phyloP scores from a whole-genome alignment of 2,329 filamentous ascomycete species.

The Sporothrix humicola region DNA sequence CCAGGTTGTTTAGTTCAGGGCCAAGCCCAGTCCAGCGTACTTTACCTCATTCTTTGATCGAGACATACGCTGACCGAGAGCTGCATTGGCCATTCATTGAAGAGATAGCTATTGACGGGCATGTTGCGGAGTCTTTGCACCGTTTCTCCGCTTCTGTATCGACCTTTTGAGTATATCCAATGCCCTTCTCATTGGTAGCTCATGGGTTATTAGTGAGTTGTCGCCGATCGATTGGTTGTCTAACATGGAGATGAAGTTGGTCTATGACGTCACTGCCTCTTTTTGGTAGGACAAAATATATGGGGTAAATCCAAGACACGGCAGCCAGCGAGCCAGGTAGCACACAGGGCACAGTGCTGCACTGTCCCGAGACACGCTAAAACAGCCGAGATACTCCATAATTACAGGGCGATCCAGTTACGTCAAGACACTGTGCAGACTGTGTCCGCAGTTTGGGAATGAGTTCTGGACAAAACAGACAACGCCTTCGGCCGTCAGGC shows the following conservation, averaged over 20 bases:
- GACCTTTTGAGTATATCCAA: not conserved
- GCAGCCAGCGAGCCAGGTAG: not conserved
- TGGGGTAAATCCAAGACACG: not conserved
- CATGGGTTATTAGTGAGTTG: constrained; percentile 33
- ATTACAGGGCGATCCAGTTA: not conserved
- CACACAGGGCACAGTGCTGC: not conserved
- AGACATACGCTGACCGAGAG: not conserved
- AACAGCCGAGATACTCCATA: not conserved
- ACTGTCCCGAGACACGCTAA: not conserved
- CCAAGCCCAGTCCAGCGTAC: not conserved
- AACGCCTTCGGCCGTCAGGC: too few species aligned
- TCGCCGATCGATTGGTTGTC: constrained; percentile 42
- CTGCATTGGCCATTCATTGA: not conserved
- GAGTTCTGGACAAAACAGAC: too few species aligned
- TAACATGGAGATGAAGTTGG: constrained; percentile 62
- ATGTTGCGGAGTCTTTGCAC: not conserved
- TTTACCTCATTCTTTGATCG: not conserved
- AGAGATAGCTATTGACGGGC: not conserved
- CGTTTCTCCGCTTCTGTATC: not conserved
- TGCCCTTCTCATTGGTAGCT: not conserved
- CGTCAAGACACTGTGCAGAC: constrained; percentile 13
- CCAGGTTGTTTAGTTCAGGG: not conserved
- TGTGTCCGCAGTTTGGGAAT: too few species aligned
- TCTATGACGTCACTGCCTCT: constrained; percentile 65
- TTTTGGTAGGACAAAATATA: constrained; percentile 50